A percentile compares a stretch with the other conserved stretches of the same genome.
Conservation (phyloP, 2,329 filamentous ascomycete species). For the Cryoendolithus antarcticus region DNA sequence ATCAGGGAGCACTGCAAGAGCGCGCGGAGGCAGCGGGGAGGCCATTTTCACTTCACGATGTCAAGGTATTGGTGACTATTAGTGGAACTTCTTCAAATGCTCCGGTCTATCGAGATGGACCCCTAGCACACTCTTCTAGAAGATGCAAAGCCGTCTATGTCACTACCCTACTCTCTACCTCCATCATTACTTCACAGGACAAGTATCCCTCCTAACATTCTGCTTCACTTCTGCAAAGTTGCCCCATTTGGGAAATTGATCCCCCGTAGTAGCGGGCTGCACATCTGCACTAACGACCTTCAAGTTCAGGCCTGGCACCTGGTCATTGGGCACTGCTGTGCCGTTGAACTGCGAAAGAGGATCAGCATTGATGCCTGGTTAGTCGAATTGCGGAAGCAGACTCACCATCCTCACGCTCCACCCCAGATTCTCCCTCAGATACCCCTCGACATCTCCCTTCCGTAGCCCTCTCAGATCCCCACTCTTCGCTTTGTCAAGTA, state of each 20-base stretch:
- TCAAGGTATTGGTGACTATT: no score
- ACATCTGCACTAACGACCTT: constrained; percentile 28
- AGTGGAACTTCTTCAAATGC: no score
- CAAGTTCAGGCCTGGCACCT: constrained; percentile 27
- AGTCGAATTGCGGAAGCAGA: not conserved
- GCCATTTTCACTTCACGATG: no score
- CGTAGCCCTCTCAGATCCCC: constrained; percentile 23
- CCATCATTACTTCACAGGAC: no score
- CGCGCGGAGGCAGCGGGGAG: no score
- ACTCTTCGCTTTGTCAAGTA: constrained; percentile 24
- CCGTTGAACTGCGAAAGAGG: constrained; percentile 24
- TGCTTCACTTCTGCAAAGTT: constrained; percentile 12
- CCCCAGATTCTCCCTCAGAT: constrained; percentile 20
- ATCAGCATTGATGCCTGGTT: not conserved
- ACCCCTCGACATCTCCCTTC: constrained; percentile 16
- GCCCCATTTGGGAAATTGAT: constrained; percentile 27
- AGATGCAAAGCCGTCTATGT: no score
- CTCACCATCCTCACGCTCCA: constrained; percentile 23
- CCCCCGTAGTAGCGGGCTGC: constrained; percentile 21
- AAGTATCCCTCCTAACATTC: no score
- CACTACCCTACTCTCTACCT: no score
- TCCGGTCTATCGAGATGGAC: no score
- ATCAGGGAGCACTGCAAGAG: no score
- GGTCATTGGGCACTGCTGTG: constrained; percentile 19
- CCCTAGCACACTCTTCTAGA: no score